Percentiles rank a stretch among this genome's conserved stretches.
phyloP scores from a whole-genome alignment of 805 yeast genomes.

The Spathaspora girioi region DNA sequence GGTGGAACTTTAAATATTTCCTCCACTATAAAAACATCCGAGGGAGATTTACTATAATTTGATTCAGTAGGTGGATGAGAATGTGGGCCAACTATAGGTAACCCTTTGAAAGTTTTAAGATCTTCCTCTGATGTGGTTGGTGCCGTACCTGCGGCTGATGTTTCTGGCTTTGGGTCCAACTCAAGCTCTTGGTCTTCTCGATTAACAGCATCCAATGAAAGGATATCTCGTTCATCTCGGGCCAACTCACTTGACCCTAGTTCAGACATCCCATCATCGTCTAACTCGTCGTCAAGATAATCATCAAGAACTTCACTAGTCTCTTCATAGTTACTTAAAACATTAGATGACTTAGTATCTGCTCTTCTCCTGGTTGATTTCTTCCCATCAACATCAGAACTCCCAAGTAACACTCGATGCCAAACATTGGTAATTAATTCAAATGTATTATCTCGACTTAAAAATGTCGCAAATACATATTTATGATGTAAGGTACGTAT shows the following conservation, averaged over 20 bases:
- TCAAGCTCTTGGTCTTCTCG: slow-evolving; percentile 7
- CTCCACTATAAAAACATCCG: slow-evolving; percentile 55
- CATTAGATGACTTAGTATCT: slow-evolving; percentile 5
- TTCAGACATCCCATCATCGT: not conserved
- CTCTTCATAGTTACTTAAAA: not conserved
- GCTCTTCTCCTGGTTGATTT: slow-evolving; percentile 8
- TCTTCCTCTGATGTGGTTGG: not conserved
- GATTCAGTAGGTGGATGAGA: slow-evolving; percentile 49
- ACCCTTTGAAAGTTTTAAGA: slow-evolving; percentile 27
- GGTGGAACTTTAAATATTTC: slow-evolving; percentile 58
- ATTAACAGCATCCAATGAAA: not conserved
- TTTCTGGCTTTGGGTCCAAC: slow-evolving; percentile 16
- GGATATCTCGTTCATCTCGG: not conserved
- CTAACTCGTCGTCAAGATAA: not conserved
- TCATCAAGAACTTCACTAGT: not conserved
- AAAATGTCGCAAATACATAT: slow-evolving; percentile 62
- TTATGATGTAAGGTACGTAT: slow-evolving; percentile 61
- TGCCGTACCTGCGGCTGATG: not conserved
- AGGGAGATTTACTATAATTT: slow-evolving; percentile 40
- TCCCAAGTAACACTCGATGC: slow-evolving; percentile 41
- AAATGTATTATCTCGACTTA: slow-evolving; percentile 54
- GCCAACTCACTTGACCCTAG: not conserved
- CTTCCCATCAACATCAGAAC: slow-evolving; percentile 13
- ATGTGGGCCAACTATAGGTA: slow-evolving; percentile 40
- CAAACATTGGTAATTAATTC: slow-evolving; percentile 57